Evolutionary conservation across 1,284 basidiomycete species (phyloP).

Genomic region (Fistulinella cinereoalba): DNA sequence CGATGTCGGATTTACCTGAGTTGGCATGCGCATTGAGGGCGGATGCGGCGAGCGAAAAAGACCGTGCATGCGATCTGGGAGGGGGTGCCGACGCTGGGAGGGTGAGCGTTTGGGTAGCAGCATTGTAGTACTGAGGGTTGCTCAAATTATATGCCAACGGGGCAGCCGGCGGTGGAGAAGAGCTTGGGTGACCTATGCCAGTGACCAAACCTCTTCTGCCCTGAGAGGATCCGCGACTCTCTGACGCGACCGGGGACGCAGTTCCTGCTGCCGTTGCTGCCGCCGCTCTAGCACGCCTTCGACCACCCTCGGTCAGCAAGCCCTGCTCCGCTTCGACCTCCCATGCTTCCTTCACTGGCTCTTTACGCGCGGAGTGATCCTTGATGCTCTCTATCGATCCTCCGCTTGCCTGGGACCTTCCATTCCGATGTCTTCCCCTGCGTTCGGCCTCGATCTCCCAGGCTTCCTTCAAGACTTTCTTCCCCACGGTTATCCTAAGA

Average conservation of each 20-base stretch:
- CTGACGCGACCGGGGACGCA: constrained; percentile 32
- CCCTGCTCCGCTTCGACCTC: constrained; percentile 75
- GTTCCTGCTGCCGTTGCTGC: constrained; percentile 42
- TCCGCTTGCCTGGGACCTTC: constrained; percentile 23
- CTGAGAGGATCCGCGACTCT: constrained; percentile 8
- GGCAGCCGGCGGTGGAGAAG: constrained; percentile 20
- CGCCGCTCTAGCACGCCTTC: constrained; percentile 55
- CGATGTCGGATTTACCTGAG: constrained; percentile 44
- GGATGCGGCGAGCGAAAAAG: constrained; percentile 54
- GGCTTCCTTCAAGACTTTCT: constrained; percentile 62
- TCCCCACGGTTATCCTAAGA: constrained; percentile 61
- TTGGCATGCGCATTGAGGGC: constrained; percentile 17
- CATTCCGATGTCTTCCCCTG: constrained; percentile 40
- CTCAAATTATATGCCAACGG: constrained; percentile 35
- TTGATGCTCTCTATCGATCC: constrained; percentile 4
- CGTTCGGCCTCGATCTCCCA: constrained; percentile 76
- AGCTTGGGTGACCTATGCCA: constrained; percentile 26
- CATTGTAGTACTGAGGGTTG: constrained; percentile 58
- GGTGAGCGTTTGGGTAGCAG: constrained; percentile 53
- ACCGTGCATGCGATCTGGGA: constrained; percentile 53
- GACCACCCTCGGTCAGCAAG: constrained; percentile 66
- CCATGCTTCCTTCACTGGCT: constrained; percentile 63
- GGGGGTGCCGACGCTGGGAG: constrained; percentile 61
- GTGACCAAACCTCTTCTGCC: constrained; percentile 13
- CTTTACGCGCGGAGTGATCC: constrained; percentile 26